These are phyloP conservation scores for Magnaporthiopsis incrustans DNA, from an alignment of 2,329 filamentous ascomycete genomes.

Conservation along the genomic window DNA sequence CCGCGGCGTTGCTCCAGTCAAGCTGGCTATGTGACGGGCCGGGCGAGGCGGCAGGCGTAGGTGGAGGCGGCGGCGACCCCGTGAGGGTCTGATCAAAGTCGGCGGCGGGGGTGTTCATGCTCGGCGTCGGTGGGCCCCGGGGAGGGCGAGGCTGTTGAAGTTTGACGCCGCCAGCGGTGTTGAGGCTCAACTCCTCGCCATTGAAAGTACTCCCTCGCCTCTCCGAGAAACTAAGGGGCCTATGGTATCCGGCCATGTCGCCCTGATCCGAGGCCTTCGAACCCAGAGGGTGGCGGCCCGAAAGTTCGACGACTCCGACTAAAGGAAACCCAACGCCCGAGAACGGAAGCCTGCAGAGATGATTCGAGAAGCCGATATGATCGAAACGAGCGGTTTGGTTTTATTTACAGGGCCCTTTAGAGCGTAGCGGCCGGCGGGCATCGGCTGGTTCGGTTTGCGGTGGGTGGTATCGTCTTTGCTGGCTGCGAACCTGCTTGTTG, in stretches of 20 bases:
- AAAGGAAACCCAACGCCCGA: neutral
- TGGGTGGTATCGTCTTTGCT: neutral
- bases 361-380: neutral
- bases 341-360: neutral
- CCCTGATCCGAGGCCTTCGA: neutral
- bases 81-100: constrained; percentile 56
- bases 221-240: constrained; percentile 53
- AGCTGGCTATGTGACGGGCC: constrained; percentile 53
- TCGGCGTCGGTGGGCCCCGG: constrained; percentile 56
- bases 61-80: constrained; percentile 55
- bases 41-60: constrained; percentile 57
- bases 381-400: neutral
- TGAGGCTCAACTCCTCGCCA: constrained; percentile 48
- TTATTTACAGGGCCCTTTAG: neutral
- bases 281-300: neutral
- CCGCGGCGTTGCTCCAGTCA: constrained; percentile 70
- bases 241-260: constrained; percentile 34
- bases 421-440: neutral
- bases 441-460: neutral
- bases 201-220: constrained; percentile 49
- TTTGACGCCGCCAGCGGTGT: constrained; percentile 39
- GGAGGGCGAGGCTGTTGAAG: constrained; percentile 38
- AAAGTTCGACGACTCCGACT: neutral
- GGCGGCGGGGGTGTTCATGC: constrained; percentile 56
- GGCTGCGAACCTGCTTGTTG: neutral